Conservation (phyloP, 2,329 filamentous ascomycete species). For the Huntiella savannae region DNA sequence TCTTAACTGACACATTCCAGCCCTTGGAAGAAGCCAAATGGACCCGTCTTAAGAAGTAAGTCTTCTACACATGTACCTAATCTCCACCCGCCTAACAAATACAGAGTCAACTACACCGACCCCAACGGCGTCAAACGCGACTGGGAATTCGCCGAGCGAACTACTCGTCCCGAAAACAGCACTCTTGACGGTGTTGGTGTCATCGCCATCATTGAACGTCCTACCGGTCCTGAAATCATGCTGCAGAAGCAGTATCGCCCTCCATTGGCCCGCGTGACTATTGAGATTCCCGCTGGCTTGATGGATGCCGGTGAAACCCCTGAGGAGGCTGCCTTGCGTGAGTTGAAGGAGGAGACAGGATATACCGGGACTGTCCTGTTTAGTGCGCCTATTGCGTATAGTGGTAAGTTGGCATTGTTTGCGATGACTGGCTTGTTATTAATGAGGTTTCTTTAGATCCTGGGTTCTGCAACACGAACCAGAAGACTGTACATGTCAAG, state of each 20-base stretch:
- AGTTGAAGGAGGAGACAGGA: slow-evolving; percentile 48
- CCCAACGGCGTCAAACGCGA: slow-evolving; percentile 36
- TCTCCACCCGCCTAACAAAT: neutral
- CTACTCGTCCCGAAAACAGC: slow-evolving; percentile 39
- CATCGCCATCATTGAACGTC: slow-evolving; percentile 43
- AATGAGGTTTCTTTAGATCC: slow-evolving; percentile 23
- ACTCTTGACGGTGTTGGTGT: slow-evolving; percentile 58
- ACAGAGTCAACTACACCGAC: slow-evolving; percentile 44
- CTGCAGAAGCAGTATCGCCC: slow-evolving; percentile 51
- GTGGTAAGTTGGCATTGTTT: slow-evolving; percentile 22
- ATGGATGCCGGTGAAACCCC: slow-evolving; percentile 42
- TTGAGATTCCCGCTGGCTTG: slow-evolving; percentile 47
- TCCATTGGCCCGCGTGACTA: slow-evolving; percentile 36
- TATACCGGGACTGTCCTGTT: slow-evolving; percentile 37
- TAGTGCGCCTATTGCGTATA: slow-evolving; percentile 47
- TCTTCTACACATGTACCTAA: neutral
- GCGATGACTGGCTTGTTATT: neutral
- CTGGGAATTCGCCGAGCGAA: slow-evolving; percentile 58
- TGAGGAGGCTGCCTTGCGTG: slow-evolving; percentile 41
- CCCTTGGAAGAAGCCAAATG: slow-evolving; percentile 34
- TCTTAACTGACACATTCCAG: slow-evolving; percentile 17
- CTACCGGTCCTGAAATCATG: slow-evolving; percentile 34
- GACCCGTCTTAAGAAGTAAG: slow-evolving; percentile 39
- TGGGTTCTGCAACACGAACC: slow-evolving; percentile 47
- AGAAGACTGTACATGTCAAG: slow-evolving; percentile 51